Conservation (phyloP, 441 rosid species). For the Euphorbia corollata region DNA sequence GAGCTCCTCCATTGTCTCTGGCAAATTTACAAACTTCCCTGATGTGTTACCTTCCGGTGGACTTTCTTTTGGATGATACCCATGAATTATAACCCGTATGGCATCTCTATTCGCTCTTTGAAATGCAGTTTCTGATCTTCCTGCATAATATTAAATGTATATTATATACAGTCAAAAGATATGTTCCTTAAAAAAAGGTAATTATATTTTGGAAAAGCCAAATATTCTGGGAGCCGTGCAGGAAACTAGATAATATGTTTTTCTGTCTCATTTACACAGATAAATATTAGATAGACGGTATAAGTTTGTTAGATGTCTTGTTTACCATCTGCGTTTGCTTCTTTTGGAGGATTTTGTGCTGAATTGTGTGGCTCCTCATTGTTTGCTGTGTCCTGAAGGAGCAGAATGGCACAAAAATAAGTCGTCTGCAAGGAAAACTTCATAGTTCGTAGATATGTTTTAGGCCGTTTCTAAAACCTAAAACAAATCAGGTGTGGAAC, state of each 20-base stretch:
- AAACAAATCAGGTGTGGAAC: neutral
- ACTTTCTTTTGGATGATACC: slow-evolving; percentile 48
- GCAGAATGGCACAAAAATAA: neutral
- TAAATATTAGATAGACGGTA: neutral
- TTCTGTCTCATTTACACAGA: neutral
- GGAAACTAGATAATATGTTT: neutral
- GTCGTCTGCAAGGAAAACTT: too few species aligned
- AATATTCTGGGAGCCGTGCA: neutral
- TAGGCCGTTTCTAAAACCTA: neutral
- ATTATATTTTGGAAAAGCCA: neutral
- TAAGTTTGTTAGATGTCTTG: slow-evolving; percentile 1
- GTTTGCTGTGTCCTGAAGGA: slow-evolving; percentile 29
- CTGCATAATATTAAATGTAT: slow-evolving; percentile 28
- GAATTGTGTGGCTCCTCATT: slow-evolving; percentile 29
- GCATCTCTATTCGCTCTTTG: slow-evolving; percentile 26
- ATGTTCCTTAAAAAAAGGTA: neutral
- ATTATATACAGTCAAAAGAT: neutral
- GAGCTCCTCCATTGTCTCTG: slow-evolving; percentile 57
- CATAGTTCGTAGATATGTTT: neutral
- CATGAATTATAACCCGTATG: slow-evolving; percentile 63
- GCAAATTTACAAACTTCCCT: slow-evolving; percentile 65
- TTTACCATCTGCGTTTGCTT: slow-evolving; percentile 36
- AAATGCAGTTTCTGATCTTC: slow-evolving; percentile 24
- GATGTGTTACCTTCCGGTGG: slow-evolving; percentile 22
- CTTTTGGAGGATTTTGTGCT: slow-evolving; percentile 19